Evolutionary conservation across 1,284 basidiomycete genomes (phyloP).

Genomic region (Trichosporon inkin): DNA sequence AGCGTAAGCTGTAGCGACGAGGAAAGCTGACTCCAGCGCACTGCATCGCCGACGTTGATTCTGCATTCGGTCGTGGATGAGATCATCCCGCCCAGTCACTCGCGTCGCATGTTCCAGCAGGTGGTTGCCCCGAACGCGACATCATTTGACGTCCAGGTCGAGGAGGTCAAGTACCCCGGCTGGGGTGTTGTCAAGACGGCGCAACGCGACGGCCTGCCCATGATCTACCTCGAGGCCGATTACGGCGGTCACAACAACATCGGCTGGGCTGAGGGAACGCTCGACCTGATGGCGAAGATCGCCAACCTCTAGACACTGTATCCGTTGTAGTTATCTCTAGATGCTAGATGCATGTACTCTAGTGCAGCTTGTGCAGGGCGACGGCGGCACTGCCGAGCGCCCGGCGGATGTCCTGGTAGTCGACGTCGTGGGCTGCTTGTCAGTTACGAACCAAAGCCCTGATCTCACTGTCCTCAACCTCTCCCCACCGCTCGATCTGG

Average conservation of each 20-base stretch:
- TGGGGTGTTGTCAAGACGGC: conserved; percentile 33
- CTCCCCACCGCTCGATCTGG: conserved; percentile 95
- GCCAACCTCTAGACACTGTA: conserved; percentile 16
- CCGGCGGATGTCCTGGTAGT: conserved; percentile 86
- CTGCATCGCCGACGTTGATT: conserved; percentile 66
- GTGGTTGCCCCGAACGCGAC: conserved; percentile 45
- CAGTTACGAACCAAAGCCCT: neutral
- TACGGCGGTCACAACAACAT: conserved; percentile 42
- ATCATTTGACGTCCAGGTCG: neutral
- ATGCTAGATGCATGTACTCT: conserved; percentile 3
- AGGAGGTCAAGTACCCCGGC: conserved; percentile 21
- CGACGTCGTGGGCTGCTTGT: conserved; percentile 82
- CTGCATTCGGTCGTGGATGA: conserved; percentile 75
- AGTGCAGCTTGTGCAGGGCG: conserved; percentile 6
- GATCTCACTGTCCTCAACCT: conserved; percentile 92
- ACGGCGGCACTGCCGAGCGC: conserved; percentile 76
- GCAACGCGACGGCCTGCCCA: conserved; percentile 17
- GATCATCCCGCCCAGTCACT: conserved; percentile 74
- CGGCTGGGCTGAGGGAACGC: conserved; percentile 43
- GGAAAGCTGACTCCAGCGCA: conserved; percentile 49
- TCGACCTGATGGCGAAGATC: conserved; percentile 41
- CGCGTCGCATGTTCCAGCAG: conserved; percentile 64
- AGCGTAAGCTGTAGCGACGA: conserved; percentile 18
- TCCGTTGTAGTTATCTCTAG: neutral
- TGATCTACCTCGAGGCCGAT: conserved; percentile 41